A percentile compares a stretch with the other conserved stretches of the same genome.
These are phyloP conservation scores for Tuctoria greenei DNA, from an alignment of 176 grass and related monocot species.

Conservation along the genomic window DNA sequence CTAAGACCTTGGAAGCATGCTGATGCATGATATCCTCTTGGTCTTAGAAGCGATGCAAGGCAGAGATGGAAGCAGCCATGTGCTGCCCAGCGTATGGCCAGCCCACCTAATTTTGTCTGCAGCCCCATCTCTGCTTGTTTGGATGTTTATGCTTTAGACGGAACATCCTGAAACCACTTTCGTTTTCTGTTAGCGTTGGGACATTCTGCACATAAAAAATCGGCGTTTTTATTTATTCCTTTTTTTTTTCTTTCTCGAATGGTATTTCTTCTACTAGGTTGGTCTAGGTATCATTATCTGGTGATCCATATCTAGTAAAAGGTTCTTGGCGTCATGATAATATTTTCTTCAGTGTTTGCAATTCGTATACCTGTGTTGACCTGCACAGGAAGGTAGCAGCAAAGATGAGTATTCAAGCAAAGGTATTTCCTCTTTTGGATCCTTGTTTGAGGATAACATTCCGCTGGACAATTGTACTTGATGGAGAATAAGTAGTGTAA, in stretches of 20 bases:
- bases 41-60: background rate
- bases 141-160: too few relatives aligned
- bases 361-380: background rate
- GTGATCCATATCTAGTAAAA: background rate
- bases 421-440: conserved; percentile 17
- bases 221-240: too few relatives aligned
- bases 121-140: too few relatives aligned
- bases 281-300: background rate
- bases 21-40: background rate
- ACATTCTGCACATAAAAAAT: too few relatives aligned
- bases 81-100: too few relatives aligned
- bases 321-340: conserved; percentile 18
- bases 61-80: too few relatives aligned
- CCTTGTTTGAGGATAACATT: background rate
- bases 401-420: conserved; percentile 29
- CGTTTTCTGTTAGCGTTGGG: too few relatives aligned
- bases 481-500: too few relatives aligned
- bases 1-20: conserved; percentile 10
- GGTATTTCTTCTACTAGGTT: background rate
- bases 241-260: background rate
- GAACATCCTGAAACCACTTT: too few relatives aligned
- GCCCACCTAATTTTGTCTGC: too few relatives aligned
- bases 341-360: conserved; percentile 21
- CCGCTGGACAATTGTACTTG: background rate
- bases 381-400: conserved; percentile 3